phyloP scores from a whole-genome alignment of 257 asterid genomes.

The Solanum gandarillasii region DNA sequence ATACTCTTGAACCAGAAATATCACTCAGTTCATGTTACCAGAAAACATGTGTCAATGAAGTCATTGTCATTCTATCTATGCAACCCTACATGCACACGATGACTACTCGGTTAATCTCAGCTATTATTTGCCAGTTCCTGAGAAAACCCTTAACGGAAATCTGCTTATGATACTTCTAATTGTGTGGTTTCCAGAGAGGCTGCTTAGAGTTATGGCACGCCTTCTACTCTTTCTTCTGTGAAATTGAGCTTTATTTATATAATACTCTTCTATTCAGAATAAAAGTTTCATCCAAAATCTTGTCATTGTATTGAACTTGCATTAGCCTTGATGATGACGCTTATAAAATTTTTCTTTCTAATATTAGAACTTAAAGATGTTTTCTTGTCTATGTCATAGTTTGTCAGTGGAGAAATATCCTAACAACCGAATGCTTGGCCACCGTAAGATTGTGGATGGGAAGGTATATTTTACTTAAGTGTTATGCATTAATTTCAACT shows the following conservation, averaged over 20 bases:
- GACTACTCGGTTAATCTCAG: not conserved
- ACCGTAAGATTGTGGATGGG: conserved; percentile 61
- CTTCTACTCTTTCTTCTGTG: not conserved
- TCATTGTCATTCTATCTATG: not conserved
- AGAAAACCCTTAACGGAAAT: not conserved
- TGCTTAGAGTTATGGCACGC: not conserved
- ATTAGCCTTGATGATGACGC: not conserved
- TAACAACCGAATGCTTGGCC: conserved; percentile 82
- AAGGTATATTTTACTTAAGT: conserved; percentile 39
- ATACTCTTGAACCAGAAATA: not conserved
- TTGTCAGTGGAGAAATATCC: conserved; percentile 81
- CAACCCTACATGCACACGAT: not conserved
- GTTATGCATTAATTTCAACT: conserved; percentile 2
- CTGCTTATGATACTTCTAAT: not conserved
- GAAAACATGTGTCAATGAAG: not conserved
- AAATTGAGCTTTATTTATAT: not conserved
- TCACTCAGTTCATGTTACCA: not conserved
- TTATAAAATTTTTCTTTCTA: not conserved
- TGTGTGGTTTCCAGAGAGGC: not conserved
- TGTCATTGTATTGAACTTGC: not conserved
- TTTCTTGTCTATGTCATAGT: conserved; percentile 29
- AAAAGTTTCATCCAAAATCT: not conserved
- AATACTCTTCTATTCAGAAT: not conserved
- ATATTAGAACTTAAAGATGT: not conserved
- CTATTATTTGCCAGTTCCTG: not conserved